Evolutionary conservation across 2,329 filamentous ascomycete genomes (phyloP).

Genomic region (Chaetomiaceae sp.): DNA sequence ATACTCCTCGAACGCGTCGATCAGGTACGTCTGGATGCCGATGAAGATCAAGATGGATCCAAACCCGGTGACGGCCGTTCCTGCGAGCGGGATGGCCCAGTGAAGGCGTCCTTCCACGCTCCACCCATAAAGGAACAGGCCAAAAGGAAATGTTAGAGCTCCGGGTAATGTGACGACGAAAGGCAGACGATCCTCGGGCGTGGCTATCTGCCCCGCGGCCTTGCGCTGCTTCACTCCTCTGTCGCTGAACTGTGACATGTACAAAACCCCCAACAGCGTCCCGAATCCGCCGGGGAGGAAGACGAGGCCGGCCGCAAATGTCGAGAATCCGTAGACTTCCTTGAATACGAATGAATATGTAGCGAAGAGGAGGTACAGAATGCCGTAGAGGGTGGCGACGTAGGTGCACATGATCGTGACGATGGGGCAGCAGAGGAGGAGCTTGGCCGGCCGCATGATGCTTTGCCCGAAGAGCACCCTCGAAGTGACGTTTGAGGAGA

Average conservation of each 20-base stretch:
- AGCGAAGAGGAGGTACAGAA: conserved; percentile 49
- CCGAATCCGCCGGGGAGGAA: neutral
- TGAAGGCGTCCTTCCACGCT: conserved; percentile 32
- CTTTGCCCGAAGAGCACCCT: conserved; percentile 27
- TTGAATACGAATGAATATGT: conserved; percentile 45
- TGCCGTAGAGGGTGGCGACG: conserved; percentile 46
- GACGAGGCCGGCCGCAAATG: neutral
- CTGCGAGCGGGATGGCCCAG: conserved; percentile 51
- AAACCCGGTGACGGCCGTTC: conserved; percentile 16
- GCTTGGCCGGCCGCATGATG: conserved; percentile 45
- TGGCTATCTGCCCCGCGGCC: conserved; percentile 20
- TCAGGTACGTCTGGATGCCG: conserved; percentile 25
- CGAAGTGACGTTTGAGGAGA: conserved; percentile 1
- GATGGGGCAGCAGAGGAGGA: conserved; percentile 44
- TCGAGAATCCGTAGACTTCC: neutral
- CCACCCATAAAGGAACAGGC: conserved; percentile 35
- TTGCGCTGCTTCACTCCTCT: conserved; percentile 39
- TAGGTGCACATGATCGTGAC: conserved; percentile 42
- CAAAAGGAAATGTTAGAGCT: conserved; percentile 27
- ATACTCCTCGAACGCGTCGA: conserved; percentile 33
- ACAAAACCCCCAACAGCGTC: neutral
- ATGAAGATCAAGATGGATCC: conserved; percentile 37
- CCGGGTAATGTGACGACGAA: conserved; percentile 16
- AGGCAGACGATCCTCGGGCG: conserved; percentile 28
- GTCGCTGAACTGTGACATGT: neutral